phyloP scores from a whole-genome alignment of 2,329 filamentous ascomycete genomes.

The Calycina marina region DNA sequence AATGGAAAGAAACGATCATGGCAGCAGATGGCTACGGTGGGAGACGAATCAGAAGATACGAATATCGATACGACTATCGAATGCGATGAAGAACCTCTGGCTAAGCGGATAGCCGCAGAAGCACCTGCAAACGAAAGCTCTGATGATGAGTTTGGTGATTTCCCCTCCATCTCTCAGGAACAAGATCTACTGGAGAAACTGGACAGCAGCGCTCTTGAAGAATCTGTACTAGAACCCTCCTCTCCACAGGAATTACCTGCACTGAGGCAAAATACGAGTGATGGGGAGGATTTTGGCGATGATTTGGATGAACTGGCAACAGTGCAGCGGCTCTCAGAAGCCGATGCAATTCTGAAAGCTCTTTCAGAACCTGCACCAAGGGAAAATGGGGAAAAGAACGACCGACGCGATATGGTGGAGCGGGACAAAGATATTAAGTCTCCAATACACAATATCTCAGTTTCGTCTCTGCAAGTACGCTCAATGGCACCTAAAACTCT shows the following conservation, averaged over 20 bases:
- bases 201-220: no score
- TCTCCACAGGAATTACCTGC: background rate
- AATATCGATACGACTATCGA: conserved; percentile 1
- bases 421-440: no score
- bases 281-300: conserved; percentile 4
- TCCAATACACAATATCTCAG: no score
- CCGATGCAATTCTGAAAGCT: no score
- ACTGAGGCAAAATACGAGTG: background rate
- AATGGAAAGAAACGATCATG: conserved; percentile 12
- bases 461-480: no score
- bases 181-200: conserved; percentile 16
- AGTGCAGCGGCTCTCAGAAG: conserved; percentile 11
- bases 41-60: conserved; percentile 10
- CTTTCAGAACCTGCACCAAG: no score
- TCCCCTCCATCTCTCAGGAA: conserved; percentile 19
- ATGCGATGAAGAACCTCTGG: conserved; percentile 2
- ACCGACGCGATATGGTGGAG: no score
- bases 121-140: conserved; percentile 9
- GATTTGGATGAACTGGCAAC: conserved; percentile 8
- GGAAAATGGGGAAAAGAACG: no score
- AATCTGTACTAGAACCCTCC: no score
- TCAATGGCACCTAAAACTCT: no score
- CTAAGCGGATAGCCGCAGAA: conserved; percentile 6
- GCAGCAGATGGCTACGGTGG: conserved; percentile 9
- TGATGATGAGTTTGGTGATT: conserved; percentile 22